Base-by-base conservation (phyloP, 2,329 filamentous ascomycete genomes). In the Colletotrichum cuscutae region DNA sequence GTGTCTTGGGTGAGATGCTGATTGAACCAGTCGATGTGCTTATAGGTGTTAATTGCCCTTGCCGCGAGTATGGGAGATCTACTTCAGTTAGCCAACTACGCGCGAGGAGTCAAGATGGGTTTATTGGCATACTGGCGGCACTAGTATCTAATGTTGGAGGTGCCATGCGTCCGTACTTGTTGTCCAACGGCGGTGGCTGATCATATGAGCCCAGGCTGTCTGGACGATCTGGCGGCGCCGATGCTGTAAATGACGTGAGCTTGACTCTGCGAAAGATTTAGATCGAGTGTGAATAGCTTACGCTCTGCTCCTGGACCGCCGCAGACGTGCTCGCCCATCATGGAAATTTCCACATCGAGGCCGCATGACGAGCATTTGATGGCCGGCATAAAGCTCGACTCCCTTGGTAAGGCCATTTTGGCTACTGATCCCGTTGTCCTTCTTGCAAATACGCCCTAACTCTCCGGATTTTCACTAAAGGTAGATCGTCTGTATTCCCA, bases 311-410 rank as follows among this genome's bases (percentile, higher is more conserved):
- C 79, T 73, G 84, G 79, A 71, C 81, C 84, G 58, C 82, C 81
- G 82, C 95, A 98, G 74, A 94, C 81, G 85, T 98, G 95, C 74
- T 97, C 94, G 74, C 94, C 94, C 92, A 98, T 93, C 81, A 92
- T 86, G 53, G 93, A 92, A 77, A 98, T 97, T 79, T 95, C 92
- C 72, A 98, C 94, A 78, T 95, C 90, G 53, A 86, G 82, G 53
- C 91, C 90, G 80, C 95, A 97, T 84, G 88, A 91, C 65, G 95
- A 97, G 83, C 95, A 97, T 87, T 96, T 97, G 83, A 97, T 94
- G 28, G 91, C 91, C 79, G 95, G 94, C 85, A 97, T 86, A 76
- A 95, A 90, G 82, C 89, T 88, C 81, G 90, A 92, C 81, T 91
- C 88, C 79, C 91, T 87, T 77, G 86, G 86, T 74, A 84, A 81